A percentile compares a stretch with the other conserved stretches of the same genome.
These are phyloP conservation scores for Diospyros kaki DNA, from an alignment of 148 eudicot species.

Conservation along the genomic window DNA sequence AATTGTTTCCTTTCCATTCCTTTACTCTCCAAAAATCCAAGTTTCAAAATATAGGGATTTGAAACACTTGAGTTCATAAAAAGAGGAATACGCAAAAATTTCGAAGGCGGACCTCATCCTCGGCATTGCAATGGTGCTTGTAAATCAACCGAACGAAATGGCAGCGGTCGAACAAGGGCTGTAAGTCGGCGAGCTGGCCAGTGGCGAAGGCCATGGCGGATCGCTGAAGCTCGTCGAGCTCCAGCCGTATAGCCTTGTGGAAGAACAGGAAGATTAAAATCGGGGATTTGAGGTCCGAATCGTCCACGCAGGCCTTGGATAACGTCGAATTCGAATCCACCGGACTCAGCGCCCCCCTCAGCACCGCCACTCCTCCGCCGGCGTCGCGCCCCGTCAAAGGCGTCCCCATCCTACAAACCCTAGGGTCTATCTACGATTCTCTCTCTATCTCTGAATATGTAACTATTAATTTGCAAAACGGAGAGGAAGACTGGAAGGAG, in stretches of 20 bases:
- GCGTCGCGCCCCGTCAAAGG: constrained; percentile 62
- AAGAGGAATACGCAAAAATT: not conserved
- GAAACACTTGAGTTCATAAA: not conserved
- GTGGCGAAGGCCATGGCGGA: constrained; percentile 70
- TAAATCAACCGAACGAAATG: constrained; percentile 74
- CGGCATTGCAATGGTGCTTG: constrained; percentile 89
- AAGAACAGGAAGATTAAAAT: constrained; percentile 78
- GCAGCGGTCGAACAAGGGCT: constrained; percentile 60
- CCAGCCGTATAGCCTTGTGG: constrained; percentile 76
- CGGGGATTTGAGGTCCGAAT: constrained; percentile 56
- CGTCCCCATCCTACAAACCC: constrained; percentile 59
- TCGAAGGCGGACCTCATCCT: constrained; percentile 60
- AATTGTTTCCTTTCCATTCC: too few species aligned
- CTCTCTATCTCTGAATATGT: not conserved
- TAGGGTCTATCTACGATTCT: too few species aligned
- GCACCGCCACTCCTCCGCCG: constrained; percentile 60
- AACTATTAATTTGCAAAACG: not conserved
- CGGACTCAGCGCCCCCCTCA: constrained; percentile 52
- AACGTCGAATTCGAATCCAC: constrained; percentile 27
- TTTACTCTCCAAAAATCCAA: too few species aligned
- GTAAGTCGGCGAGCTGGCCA: constrained; percentile 42
- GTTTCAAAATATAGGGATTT: not conserved
- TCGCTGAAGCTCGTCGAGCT: constrained; percentile 74
- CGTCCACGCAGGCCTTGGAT: constrained; percentile 22
- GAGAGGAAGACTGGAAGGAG: not conserved